phyloP scores from a whole-genome alignment of 164 flowering plant species.

The Euptelea pleiosperma region DNA sequence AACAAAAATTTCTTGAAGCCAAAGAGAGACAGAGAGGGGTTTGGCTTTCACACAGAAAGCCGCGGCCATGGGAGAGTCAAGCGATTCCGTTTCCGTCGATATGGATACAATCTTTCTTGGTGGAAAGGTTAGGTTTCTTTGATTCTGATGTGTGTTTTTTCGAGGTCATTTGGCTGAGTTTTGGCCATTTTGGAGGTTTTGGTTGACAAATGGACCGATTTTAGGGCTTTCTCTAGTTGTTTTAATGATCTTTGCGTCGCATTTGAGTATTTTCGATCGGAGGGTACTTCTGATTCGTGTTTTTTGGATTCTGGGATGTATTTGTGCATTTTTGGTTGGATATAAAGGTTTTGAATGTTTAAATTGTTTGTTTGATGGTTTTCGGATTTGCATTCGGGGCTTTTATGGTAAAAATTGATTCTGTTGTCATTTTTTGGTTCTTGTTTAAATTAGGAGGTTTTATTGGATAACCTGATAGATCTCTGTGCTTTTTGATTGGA shows the following conservation, averaged over 20 bases:
- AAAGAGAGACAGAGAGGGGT: constrained; percentile 8
- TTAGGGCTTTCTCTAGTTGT: neutral
- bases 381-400: too few relatives aligned
- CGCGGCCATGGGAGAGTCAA: constrained; percentile 59
- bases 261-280: neutral
- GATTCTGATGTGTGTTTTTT: neutral
- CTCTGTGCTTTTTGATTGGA: too few relatives aligned
- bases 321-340: neutral
- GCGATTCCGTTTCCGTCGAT: constrained; percentile 59
- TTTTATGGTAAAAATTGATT: too few relatives aligned
- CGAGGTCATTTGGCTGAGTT: neutral
- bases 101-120: constrained; percentile 75
- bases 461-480: too few relatives aligned
- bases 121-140: constrained; percentile 53
- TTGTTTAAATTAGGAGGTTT: too few relatives aligned
- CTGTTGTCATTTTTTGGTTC: too few relatives aligned
- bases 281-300: too few relatives aligned
- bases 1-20: neutral
- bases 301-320: too few relatives aligned
- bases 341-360: neutral
- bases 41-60: constrained; percentile 17
- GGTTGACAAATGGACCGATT: neutral
- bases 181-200: neutral
- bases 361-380: neutral
- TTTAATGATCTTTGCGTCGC: constrained; percentile 4